phyloP scores from a whole-genome alignment of 495 filamentous ascomycete genomes.

The Neurospora sp. region DNA sequence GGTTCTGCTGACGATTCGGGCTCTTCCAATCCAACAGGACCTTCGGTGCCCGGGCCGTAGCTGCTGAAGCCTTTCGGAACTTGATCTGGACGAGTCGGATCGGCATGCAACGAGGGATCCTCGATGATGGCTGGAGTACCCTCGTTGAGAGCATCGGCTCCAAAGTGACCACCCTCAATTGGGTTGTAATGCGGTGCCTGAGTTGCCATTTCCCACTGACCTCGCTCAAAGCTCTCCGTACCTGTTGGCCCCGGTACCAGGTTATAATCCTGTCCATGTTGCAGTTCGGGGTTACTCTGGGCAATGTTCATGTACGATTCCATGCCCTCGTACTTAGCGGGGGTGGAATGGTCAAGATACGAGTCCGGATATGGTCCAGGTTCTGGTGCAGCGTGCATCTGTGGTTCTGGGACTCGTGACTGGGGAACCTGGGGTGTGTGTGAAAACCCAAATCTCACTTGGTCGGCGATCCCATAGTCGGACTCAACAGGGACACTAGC shows the following conservation, averaged over 20 bases:
- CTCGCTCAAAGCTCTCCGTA: slow-evolving; percentile 9
- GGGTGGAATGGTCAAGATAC: slow-evolving; percentile 10
- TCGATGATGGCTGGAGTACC: slow-evolving; percentile 2
- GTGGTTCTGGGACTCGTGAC: background rate
- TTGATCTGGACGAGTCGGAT: background rate
- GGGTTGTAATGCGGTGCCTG: slow-evolving; percentile 15
- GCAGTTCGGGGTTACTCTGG: slow-evolving; percentile 3
- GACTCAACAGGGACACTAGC: slow-evolving; percentile 7
- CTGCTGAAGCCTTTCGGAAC: slow-evolving; percentile 18
- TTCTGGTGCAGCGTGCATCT: background rate
- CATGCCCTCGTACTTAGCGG: slow-evolving; percentile 11
- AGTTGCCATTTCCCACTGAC: slow-evolving; percentile 16
- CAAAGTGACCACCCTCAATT: slow-evolving; percentile 19
- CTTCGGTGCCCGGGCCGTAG: slow-evolving; percentile 6
- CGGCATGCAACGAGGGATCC: slow-evolving; percentile 5
- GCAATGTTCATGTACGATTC: slow-evolving; percentile 3
- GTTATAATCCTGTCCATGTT: background rate
- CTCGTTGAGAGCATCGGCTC: slow-evolving; percentile 12
- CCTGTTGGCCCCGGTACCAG: slow-evolving; percentile 1
- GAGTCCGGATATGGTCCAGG: slow-evolving; percentile 15
- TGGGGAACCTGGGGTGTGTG: slow-evolving; percentile 15
- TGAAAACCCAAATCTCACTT: slow-evolving; percentile 26
- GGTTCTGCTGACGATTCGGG: background rate
- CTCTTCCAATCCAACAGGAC: background rate
- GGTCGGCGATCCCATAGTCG: slow-evolving; percentile 14